Evolutionary conservation across 305 asterid genomes (phyloP), one percentile per base, ranked within the genome.

Genomic region (Rubia occidens): DNA sequence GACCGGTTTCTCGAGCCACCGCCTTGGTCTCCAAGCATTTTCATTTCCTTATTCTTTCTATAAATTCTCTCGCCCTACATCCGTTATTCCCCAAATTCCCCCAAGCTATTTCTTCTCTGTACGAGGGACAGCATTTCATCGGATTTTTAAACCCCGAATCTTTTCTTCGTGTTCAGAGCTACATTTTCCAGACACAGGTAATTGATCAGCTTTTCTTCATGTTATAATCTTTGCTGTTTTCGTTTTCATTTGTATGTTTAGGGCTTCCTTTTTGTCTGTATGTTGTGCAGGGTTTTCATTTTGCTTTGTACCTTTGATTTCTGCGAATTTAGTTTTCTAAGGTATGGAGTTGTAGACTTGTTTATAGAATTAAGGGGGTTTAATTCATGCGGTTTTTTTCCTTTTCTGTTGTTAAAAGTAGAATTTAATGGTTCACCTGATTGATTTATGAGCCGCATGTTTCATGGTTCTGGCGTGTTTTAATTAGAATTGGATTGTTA

Each of bases 21-120:
- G 72, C 72, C 72, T 68, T 68, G 72, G 72, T 6, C 72, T 68
- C 72, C 72, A 68, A 68, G 72, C 20, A 17, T 51, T 51, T 49
- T 15, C 9, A 17, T 51, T 51, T 20, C 15, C 2, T 0, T 7
- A 14, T 66, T 11, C 8, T 18, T 35, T 14, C 63, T 67, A 51
- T 53, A 67, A 53, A 67, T 53, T 8, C 63, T 67, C 63, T 60
- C 51, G 21, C 13, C 62, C 51, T 39, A n/a, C 20, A 5, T 3
- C 15, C 3, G 0, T 2, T n/a, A 32, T 0, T 45, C 21, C n/a
- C 40, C 71, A 35, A 13, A 32, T 8, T 5, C 32, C 64, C 60
- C 40, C 7, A 56, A 56, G 8, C 21, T 26, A n/a, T 15, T 49
- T 32, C 37, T 40, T 72, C 69, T 47, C 58, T 37, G 11, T 32